Evolutionary conservation across 2,329 filamentous ascomycete genomes (phyloP), one percentile per base, ranked within the genome.

Genomic region (Lizonia empirigonia): DNA sequence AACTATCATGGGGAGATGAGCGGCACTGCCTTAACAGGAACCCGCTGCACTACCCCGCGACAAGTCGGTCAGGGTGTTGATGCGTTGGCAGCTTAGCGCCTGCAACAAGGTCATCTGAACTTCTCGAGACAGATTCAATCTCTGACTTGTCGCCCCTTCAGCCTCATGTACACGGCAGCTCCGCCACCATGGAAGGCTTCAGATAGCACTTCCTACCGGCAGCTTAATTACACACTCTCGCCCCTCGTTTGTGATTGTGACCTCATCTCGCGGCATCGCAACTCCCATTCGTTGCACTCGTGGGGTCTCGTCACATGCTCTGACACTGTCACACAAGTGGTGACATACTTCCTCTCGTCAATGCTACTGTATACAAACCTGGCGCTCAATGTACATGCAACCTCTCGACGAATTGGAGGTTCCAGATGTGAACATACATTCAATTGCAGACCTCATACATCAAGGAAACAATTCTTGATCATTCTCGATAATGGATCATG

Each of bases 61-160:
- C 59, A 55, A 52, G 57, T 64, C 64, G 67, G 68, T 69, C 60
- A 69, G 65, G 59, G 61, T 62, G 59, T 62, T 53, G 67, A 71
- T 73, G 70, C 70, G 70, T 55, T 73, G 70, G 67, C 70, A 70
- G 24, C 32, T 66, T 71, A 70, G 68, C 68, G 68, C 63, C 55
- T 68, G 65, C 69, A 63, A 49, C 48, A 24, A 53, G 59, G 69
- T 72, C 70, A 71, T 72, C 70, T 72, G 70, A 61, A 63, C 59
- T 61, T 59, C 40, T 49, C 45, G 46, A 53, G 27, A 47, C 42
- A 47, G 32, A 33, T 42, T 52, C 33, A 42, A 38, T 27, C 38
- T 60, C 58, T 67, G 55, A 64, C 61, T 64, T 62, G 60, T 59
- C 64, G 57, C 58, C 53, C 59, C 61, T 63, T 71, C 69, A 71